Evolutionary conservation across 2,329 filamentous ascomycete genomes (phyloP).

Genomic region (Ilyonectria mors-panacis): DNA sequence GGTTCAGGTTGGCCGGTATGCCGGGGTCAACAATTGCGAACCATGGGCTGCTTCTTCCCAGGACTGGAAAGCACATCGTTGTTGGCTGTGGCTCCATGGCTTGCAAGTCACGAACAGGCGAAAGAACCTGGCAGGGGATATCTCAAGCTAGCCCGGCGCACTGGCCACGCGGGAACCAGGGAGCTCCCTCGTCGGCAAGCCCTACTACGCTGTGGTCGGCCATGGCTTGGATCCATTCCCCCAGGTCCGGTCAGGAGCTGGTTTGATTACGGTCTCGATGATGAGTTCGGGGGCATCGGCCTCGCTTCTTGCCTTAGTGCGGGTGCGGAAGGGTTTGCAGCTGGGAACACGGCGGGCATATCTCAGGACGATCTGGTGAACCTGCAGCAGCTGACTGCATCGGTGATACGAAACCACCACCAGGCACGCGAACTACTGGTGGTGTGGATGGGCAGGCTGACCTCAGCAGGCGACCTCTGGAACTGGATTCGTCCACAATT

Average conservation of each 20-base stretch:
- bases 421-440: constrained; percentile 26
- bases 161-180: constrained; percentile 45
- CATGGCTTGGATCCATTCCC: constrained; percentile 26
- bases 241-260: constrained; percentile 31
- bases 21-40: constrained; percentile 15
- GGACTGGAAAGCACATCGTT: constrained; percentile 11
- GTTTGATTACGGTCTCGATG: constrained; percentile 25
- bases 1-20: constrained; percentile 17
- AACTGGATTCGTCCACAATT: constrained; percentile 34
- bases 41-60: constrained; percentile 16
- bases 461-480: constrained; percentile 30
- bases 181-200: constrained; percentile 39
- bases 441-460: constrained; percentile 28
- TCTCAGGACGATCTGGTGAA: constrained; percentile 34
- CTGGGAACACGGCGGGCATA: constrained; percentile 16
- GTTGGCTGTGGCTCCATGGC: constrained; percentile 31
- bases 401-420: constrained; percentile 13
- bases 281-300: constrained; percentile 13
- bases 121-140: constrained; percentile 27
- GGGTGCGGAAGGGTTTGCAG: not conserved
- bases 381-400: constrained; percentile 31
- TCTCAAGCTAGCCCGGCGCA: constrained; percentile 28
- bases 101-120: constrained; percentile 32
- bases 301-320: constrained; percentile 4
- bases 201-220: constrained; percentile 18